A percentile compares a stretch with the other conserved stretches of the same genome.
Evolutionary conservation across 257 asterid genomes (phyloP).

Genomic region (Pogostemon cablin): DNA sequence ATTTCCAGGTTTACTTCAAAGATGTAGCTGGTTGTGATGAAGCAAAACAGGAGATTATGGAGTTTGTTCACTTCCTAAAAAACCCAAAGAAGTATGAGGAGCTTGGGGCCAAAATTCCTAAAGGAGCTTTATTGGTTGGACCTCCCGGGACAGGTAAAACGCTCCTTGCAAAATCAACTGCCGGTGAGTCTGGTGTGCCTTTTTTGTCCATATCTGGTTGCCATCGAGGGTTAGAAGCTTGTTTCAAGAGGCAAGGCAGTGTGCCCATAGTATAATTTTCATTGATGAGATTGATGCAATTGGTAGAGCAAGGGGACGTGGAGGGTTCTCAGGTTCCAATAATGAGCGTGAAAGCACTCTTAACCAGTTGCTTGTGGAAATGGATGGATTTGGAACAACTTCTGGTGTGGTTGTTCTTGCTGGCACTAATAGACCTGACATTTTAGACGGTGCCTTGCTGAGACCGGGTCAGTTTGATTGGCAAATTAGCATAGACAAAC

Average conservation of each 20-base stretch:
- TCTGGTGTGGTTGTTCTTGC: slow-evolving; percentile 93
- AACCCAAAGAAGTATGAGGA: slow-evolving; percentile 91
- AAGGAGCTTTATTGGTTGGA: slow-evolving; percentile 91
- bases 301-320: slow-evolving; percentile 96
- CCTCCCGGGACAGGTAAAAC: slow-evolving; percentile 98
- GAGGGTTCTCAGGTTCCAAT: slow-evolving; percentile 78
- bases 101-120: slow-evolving; percentile 92
- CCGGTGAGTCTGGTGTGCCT: slow-evolving; percentile 96
- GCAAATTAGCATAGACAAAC: slow-evolving; percentile 80
- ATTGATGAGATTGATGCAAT: slow-evolving; percentile 96
- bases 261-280: slow-evolving; percentile 84
- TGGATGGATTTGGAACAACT: slow-evolving; percentile 98
- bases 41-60: slow-evolving; percentile 95
- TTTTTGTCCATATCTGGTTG: slow-evolving; percentile 84
- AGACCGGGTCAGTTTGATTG: slow-evolving; percentile 98
- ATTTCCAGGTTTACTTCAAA: slow-evolving; percentile 70
- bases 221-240: slow-evolving; percentile 89
- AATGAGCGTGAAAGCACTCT: slow-evolving; percentile 97
- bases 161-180: slow-evolving; percentile 95
- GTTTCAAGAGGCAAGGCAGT: slow-evolving; percentile 89
- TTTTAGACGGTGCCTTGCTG: slow-evolving; percentile 81
- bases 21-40: slow-evolving; percentile 99
- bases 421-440: slow-evolving; percentile 91
- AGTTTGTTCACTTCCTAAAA: slow-evolving; percentile 89
- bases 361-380: slow-evolving; percentile 91